Conservation (phyloP, 345 rosid genomes). For the Fremontodendron californicum region DNA sequence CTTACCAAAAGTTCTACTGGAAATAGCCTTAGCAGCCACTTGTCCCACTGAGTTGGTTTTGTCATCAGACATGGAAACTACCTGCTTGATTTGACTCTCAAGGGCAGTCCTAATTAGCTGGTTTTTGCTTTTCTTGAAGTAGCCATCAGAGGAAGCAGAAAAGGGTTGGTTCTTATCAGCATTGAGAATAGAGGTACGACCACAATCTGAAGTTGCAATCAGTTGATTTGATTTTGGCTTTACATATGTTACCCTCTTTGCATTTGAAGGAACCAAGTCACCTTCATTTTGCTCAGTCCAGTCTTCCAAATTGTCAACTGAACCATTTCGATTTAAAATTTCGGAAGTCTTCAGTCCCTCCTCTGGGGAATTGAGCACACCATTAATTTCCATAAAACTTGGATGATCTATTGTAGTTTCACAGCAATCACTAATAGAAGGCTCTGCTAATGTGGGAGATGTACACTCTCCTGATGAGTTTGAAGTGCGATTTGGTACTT, state of each 20-base stretch:
- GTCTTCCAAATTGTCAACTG: slow-evolving; percentile 33
- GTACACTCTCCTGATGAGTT: slow-evolving; percentile 30
- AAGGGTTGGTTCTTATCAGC: slow-evolving; percentile 32
- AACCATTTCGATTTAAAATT: slow-evolving; percentile 35
- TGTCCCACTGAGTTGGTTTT: slow-evolving; percentile 32
- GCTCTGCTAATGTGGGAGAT: slow-evolving; percentile 40
- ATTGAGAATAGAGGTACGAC: slow-evolving; percentile 23
- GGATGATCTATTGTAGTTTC: slow-evolving; percentile 38
- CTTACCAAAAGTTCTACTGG: slow-evolving; percentile 38
- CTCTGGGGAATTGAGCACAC: slow-evolving; percentile 32
- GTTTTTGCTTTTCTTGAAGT: slow-evolving; percentile 75
- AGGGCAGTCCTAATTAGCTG: slow-evolving; percentile 72
- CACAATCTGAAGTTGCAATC: slow-evolving; percentile 59
- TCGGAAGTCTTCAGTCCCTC: slow-evolving; percentile 38
- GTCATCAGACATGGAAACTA: slow-evolving; percentile 28
- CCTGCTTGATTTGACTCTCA: slow-evolving; percentile 36
- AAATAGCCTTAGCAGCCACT: slow-evolving; percentile 30
- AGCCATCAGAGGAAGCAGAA: slow-evolving; percentile 51
- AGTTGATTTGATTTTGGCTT: slow-evolving; percentile 78
- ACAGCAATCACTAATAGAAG: slow-evolving; percentile 28
- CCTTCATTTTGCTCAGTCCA: slow-evolving; percentile 35
- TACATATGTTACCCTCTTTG: slow-evolving; percentile 51
- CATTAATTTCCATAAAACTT: slow-evolving; percentile 35
- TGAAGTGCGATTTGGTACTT: slow-evolving; percentile 33
- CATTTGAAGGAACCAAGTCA: slow-evolving; percentile 32